phyloP scores from a whole-genome alignment of 495 filamentous ascomycete species.

The Tetracladium setigerum region DNA sequence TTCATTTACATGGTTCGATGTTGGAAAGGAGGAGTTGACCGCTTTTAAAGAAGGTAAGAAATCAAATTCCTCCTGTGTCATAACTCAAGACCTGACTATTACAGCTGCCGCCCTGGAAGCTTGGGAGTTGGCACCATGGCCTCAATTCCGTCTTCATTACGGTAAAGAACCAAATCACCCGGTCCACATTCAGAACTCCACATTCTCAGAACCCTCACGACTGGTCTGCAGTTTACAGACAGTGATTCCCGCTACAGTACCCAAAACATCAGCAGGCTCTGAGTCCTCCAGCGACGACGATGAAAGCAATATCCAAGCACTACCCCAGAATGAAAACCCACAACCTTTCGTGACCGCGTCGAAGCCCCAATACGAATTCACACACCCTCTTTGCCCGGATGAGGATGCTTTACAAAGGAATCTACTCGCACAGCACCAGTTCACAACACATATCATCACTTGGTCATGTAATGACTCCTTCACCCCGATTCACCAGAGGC shows the following conservation, averaged over 20 bases:
- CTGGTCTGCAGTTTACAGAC: conserved; percentile 7
- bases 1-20: conserved; percentile 69
- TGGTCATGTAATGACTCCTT: conserved; percentile 51
- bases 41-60: conserved; percentile 1
- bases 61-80: not conserved
- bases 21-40: conserved; percentile 41
- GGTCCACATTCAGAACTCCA: too few relatives aligned
- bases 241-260: not conserved
- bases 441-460: conserved; percentile 38
- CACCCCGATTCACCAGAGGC: conserved; percentile 38
- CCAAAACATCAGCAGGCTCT: not conserved
- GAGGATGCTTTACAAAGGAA: conserved; percentile 48
- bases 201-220: not conserved
- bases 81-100: too few relatives aligned
- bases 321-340: too few relatives aligned
- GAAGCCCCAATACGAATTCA: conserved; percentile 9
- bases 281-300: too few relatives aligned
- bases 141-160: too few relatives aligned
- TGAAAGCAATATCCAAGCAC: too few relatives aligned
- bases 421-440: conserved; percentile 23
- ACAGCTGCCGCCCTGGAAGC: too few relatives aligned
- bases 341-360: too few relatives aligned
- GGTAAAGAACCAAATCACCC: too few relatives aligned
- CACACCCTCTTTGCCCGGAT: conserved; percentile 34
- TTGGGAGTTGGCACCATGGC: too few relatives aligned